phyloP scores from a whole-genome alignment of 768 basidiomycete genomes.

The Lactifluus subvellereus region DNA sequence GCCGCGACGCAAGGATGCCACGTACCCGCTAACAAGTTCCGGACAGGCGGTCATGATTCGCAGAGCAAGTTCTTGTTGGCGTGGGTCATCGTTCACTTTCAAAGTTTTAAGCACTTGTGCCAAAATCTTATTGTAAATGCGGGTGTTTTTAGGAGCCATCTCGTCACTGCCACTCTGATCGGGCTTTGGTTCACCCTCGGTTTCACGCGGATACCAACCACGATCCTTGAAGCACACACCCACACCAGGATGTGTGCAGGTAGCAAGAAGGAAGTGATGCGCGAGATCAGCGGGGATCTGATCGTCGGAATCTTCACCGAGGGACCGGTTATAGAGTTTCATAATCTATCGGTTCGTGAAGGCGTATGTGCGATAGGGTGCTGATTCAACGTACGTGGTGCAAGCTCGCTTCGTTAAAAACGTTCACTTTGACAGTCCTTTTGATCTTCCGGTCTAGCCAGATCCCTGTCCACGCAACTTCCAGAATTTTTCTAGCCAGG shows the following conservation, averaged over 20 bases:
- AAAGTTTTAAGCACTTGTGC: constrained; percentile 65
- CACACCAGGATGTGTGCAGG: constrained; percentile 72
- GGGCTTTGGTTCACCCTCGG: constrained; percentile 37
- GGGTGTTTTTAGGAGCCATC: constrained; percentile 36
- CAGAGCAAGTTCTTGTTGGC: constrained; percentile 78
- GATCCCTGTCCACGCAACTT: constrained; percentile 69
- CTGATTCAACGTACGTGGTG: constrained; percentile 44
- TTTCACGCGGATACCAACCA: constrained; percentile 85
- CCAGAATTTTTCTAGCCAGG: constrained; percentile 58
- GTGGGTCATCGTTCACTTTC: constrained; percentile 83
- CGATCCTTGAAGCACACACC: constrained; percentile 86
- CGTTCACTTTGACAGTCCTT: constrained; percentile 59
- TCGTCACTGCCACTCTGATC: constrained; percentile 36
- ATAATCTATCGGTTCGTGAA: constrained; percentile 43
- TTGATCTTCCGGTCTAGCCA: constrained; percentile 72
- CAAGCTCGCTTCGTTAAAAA: constrained; percentile 65
- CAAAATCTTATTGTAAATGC: constrained; percentile 78
- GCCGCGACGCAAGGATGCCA: constrained; percentile 10
- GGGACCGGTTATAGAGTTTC: constrained; percentile 64
- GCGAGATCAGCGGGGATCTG: constrained; percentile 70
- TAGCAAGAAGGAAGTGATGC: constrained; percentile 82
- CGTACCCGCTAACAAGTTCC: constrained; percentile 75
- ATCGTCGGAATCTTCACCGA: constrained; percentile 45
- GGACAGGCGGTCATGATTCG: constrained; percentile 81
- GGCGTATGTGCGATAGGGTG: not conserved